Evolutionary conservation across 768 basidiomycete genomes (phyloP), one percentile per base, ranked within the genome.

Genomic region (Paxillus involutus): DNA sequence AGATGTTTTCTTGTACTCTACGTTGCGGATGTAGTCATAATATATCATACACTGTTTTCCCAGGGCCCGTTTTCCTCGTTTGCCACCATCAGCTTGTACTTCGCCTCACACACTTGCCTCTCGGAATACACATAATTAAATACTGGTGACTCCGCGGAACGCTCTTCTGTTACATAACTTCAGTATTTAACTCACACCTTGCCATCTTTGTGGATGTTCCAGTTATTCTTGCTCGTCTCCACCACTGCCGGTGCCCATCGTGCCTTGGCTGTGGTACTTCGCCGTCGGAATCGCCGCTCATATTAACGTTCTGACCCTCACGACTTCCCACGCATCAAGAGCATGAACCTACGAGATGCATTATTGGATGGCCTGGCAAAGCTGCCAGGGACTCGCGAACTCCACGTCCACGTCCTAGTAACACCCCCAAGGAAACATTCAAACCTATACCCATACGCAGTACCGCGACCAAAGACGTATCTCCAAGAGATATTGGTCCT

Each of bases 401-500:
- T 91, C 63, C 86, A 91, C 65, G 51, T 93, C 47, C 89, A 93
- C 63, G 84, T 86, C 52, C 83, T 94, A 52, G 76, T 84, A 37
- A 83, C 90, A 2, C 71, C 83, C 0, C 84, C 88, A 10, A 75
- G 82, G 46, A 91, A 88, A 65, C 80, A 84, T 63, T 75, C 78
- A 2, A 76, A 78, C 0, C 71, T 97, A 16, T 98, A 84, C 68
- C 91, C 86, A 0, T 93, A 90, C 63, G 85, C 91, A 10, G 71
- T 66, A 42, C 85, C 84, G 11, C 78, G 83, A 6, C 85, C 86
- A 10, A 82, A 80, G 65, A 76, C 83, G 10, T 87, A 81, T 60
- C 70, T 90, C 33, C 88, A 94, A 60, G 87, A 95, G 56, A 74
- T 94, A 30, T 79, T 95, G 58, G 70, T 94, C 44, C 77, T 94